These are phyloP conservation scores for Backusella luteola DNA, from an alignment of 192 early-diverging fungal species.

Conservation along the genomic window DNA sequence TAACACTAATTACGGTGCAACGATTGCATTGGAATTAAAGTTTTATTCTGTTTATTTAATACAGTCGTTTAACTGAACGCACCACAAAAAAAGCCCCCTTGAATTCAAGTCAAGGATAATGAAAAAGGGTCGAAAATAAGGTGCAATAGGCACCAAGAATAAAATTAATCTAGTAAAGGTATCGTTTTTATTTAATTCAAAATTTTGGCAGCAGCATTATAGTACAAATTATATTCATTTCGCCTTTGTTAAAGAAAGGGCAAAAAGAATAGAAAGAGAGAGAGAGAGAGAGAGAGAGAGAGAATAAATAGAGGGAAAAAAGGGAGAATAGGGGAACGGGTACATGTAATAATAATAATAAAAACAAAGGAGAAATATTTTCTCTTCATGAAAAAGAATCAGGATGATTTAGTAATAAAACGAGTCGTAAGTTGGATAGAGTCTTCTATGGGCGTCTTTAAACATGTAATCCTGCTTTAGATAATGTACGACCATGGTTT, in stretches of 20 bases:
- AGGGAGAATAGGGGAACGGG: neutral
- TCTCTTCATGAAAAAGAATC: neutral
- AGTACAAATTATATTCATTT: neutral
- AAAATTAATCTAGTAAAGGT: slow-evolving; percentile 2
- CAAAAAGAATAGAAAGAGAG: neutral
- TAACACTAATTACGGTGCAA: neutral
- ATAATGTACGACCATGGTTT: slow-evolving; percentile 28
- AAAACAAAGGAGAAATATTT: neutral
- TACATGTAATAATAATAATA: neutral
- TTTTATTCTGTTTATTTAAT: neutral
- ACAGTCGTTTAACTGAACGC: neutral
- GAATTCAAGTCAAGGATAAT: neutral
- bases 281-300: neutral
- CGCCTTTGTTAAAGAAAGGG: neutral
- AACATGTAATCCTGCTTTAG: slow-evolving; percentile 25
- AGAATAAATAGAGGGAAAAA: neutral
- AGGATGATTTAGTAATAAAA: neutral
- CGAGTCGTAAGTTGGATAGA: neutral
- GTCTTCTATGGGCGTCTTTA: slow-evolving; percentile 11
- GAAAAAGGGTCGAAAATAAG: neutral
- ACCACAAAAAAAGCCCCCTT: neutral
- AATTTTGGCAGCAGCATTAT: neutral
- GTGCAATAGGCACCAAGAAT: neutral
- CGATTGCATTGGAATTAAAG: neutral
- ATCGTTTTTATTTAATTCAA: neutral